A percentile compares a stretch with the other conserved stretches of the same genome.
Evolutionary conservation across 345 rosid genomes (phyloP).

Genomic region (Eucalyptus tenuipes): DNA sequence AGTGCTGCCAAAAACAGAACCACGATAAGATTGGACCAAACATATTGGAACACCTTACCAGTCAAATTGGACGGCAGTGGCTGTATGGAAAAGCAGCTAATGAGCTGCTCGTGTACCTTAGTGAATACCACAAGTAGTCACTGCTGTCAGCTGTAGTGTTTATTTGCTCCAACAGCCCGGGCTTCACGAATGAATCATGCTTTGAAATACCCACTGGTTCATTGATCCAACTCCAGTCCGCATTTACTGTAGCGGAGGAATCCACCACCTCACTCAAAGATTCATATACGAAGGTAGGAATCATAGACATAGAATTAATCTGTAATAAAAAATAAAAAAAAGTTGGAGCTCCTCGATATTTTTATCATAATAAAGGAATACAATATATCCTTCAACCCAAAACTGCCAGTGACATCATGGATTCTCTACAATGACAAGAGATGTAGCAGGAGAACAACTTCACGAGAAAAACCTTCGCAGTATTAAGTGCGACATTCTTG

Average conservation of each 20-base stretch:
- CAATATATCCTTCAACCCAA: neutral
- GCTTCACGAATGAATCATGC: conserved; percentile 39
- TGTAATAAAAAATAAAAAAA: conserved; percentile 4
- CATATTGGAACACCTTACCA: neutral
- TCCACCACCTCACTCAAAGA: conserved; percentile 22
- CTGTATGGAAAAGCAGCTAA: neutral
- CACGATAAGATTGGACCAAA: neutral
- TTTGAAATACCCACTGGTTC: conserved; percentile 86
- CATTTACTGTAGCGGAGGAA: conserved; percentile 30
- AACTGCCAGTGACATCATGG: neutral
- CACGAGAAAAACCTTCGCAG: conserved; percentile 67
- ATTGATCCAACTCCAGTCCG: conserved; percentile 65
- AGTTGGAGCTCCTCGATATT: neutral
- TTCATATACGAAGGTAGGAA: conserved; percentile 37
- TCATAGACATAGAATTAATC: conserved; percentile 58
- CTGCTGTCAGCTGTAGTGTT: conserved; percentile 79
- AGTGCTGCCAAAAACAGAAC: neutral
- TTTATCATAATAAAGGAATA: neutral
- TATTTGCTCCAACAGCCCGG: conserved; percentile 78
- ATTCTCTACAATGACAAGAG: neutral
- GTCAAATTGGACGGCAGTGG: neutral
- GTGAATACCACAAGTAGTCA: conserved; percentile 90
- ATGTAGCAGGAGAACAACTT: neutral
- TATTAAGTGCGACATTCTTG: conserved; percentile 75
- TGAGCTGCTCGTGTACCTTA: conserved; percentile 29